Percentiles rank a stretch among this genome's conserved stretches.
Conservation (phyloP, 2,329 filamentous ascomycete genomes). For the Botryotinia narcissicola region DNA sequence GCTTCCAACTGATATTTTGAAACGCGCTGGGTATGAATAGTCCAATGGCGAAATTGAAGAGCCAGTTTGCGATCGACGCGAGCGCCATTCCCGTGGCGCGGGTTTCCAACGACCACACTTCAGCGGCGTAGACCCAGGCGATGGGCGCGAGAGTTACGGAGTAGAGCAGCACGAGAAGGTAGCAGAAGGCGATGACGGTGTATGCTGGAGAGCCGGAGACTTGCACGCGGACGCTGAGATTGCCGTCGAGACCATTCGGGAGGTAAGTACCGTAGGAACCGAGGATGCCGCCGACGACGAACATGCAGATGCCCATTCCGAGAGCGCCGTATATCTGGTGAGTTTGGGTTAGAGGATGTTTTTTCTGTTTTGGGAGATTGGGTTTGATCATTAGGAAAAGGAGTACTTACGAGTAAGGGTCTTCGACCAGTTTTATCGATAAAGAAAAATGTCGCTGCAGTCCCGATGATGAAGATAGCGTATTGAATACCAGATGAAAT, state of each 20-base stretch:
- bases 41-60: slow-evolving; percentile 60
- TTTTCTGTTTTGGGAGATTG: neutral
- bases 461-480: slow-evolving; percentile 32
- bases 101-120: slow-evolving; percentile 61
- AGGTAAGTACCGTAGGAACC: slow-evolving; percentile 43
- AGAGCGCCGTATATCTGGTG: slow-evolving; percentile 41
- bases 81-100: slow-evolving; percentile 59
- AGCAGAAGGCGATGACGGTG: slow-evolving; percentile 63
- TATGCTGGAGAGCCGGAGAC: slow-evolving; percentile 54
- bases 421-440: slow-evolving; percentile 30
- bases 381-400: neutral
- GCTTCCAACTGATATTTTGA: slow-evolving; percentile 55
- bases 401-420: slow-evolving; percentile 10
- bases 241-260: slow-evolving; percentile 45
- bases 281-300: slow-evolving; percentile 47
- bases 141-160: slow-evolving; percentile 62
- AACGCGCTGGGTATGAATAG: slow-evolving; percentile 58
- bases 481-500: slow-evolving; percentile 33
- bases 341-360: slow-evolving; percentile 27
- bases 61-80: slow-evolving; percentile 53
- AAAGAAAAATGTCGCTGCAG: slow-evolving; percentile 30
- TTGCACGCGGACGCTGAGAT: slow-evolving; percentile 52
- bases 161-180: slow-evolving; percentile 62
- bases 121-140: slow-evolving; percentile 64
- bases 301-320: slow-evolving; percentile 46